These are phyloP conservation scores for Styphnolobium japonicum DNA, from an alignment of 306 rosid genomes.

Conservation along the genomic window DNA sequence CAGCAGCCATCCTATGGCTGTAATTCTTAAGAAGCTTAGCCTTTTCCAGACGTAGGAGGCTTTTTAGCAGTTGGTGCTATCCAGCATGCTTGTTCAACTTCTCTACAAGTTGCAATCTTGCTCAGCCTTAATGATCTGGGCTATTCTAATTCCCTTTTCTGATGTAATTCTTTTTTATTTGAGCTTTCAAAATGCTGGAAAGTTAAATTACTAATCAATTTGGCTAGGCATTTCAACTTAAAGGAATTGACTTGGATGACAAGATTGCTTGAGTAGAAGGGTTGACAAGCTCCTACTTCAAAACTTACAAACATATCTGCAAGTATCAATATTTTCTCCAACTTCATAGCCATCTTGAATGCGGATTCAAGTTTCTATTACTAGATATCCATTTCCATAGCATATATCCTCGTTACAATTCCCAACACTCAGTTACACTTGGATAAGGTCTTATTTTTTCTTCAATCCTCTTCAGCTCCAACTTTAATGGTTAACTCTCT, in stretches of 20 bases:
- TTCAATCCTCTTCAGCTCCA: not conserved
- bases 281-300: not conserved
- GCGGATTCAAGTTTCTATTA: not conserved
- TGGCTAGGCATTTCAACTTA: not conserved
- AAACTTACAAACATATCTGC: not conserved
- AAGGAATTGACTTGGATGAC: not conserved
- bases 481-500: slow-evolving; percentile 7
- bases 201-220: not conserved
- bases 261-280: not conserved
- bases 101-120: slow-evolving; percentile 5
- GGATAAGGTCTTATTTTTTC: not conserved
- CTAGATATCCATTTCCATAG: not conserved
- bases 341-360: not conserved
- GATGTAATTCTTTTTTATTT: too few relatives aligned
- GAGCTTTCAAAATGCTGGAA: not conserved
- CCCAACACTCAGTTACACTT: not conserved
- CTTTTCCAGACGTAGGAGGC: not conserved
- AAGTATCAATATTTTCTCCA: not conserved
- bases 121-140: slow-evolving; percentile 10
- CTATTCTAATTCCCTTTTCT: not conserved
- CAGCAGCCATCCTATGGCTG: slow-evolving; percentile 15
- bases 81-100: slow-evolving; percentile 11
- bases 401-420: not conserved
- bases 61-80: not conserved
- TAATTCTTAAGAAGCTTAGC: not conserved